phyloP scores from a whole-genome alignment of 352 stramenopile species.

The Phytophthora sp. region DNA sequence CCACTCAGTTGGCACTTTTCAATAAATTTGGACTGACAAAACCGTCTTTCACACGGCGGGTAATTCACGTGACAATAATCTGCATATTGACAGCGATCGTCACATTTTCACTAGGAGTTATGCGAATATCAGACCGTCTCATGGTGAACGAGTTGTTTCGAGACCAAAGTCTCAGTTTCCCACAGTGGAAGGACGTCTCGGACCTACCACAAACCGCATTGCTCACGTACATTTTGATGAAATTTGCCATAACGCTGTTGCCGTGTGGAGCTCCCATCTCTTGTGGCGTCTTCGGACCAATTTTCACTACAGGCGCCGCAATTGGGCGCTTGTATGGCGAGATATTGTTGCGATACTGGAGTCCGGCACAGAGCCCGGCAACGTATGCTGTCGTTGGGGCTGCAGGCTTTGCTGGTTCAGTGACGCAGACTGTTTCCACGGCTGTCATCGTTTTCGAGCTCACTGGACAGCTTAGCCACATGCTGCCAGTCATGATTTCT shows the following conservation, averaged over 20 bases:
- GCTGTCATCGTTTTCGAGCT: constrained; percentile 90
- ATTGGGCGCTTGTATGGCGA: constrained; percentile 81
- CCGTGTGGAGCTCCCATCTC: constrained; percentile 79
- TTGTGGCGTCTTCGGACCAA: constrained; percentile 80
- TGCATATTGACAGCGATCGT: constrained; percentile 63
- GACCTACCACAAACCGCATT: constrained; percentile 67
- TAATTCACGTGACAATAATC: constrained; percentile 67
- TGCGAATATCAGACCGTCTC: constrained; percentile 70
- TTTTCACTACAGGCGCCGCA: constrained; percentile 84
- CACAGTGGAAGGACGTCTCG: constrained; percentile 69
- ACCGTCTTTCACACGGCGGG: constrained; percentile 54
- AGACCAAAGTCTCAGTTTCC: constrained; percentile 63
- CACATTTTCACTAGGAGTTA: constrained; percentile 77
- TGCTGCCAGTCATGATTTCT: constrained; percentile 85
- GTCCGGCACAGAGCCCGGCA: constrained; percentile 67
- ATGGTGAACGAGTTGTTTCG: constrained; percentile 87
- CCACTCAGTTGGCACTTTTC: constrained; percentile 61
- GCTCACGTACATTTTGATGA: constrained; percentile 73
- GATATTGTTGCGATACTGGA: constrained; percentile 72
- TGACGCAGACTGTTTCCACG: constrained; percentile 90
- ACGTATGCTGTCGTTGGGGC: constrained; percentile 93
- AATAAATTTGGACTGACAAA: constrained; percentile 55
- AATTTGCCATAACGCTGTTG: constrained; percentile 77
- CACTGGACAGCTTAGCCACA: constrained; percentile 83
- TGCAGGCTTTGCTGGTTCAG: constrained; percentile 90